A percentile compares a stretch with the other conserved stretches of the same genome.
Conservation (phyloP, 495 filamentous ascomycete species). For the Hypoxylon lienhwacheense region DNA sequence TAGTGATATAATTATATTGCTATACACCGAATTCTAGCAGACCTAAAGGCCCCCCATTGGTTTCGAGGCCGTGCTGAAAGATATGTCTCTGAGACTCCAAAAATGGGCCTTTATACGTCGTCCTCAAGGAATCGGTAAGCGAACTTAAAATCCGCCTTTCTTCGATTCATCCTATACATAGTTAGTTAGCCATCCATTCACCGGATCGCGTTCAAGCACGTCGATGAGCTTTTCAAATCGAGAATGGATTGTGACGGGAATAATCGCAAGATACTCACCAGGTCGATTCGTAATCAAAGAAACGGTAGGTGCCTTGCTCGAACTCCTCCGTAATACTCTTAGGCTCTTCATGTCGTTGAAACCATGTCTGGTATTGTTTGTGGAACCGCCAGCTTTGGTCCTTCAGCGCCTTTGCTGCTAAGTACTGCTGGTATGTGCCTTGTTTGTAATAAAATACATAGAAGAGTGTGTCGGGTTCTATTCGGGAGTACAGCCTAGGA, state of each 20-base stretch:
- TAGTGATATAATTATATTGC: slow-evolving; percentile 11
- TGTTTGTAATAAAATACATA: slow-evolving; percentile 99
- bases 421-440: slow-evolving; percentile 90
- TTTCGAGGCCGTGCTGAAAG: neutral
- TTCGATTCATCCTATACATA: slow-evolving; percentile 86
- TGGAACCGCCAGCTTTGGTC: slow-evolving; percentile 98
- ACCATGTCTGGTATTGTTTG: slow-evolving; percentile 99
- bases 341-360: slow-evolving; percentile 96
- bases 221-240: neutral
- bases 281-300: slow-evolving; percentile 99
- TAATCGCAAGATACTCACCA: slow-evolving; percentile 64
- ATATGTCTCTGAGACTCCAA: neutral
- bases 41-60: neutral
- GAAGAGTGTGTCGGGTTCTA: slow-evolving; percentile 96
- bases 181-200: slow-evolving; percentile 21
- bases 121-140: slow-evolving; percentile 96
- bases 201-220: neutral
- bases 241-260: neutral
- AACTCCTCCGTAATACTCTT: slow-evolving; percentile 98
- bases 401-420: slow-evolving; percentile 94
- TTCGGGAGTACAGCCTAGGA: slow-evolving; percentile 78
- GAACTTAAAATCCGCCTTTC: slow-evolving; percentile 98
- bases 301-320: slow-evolving; percentile 97
- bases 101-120: slow-evolving; percentile 76
- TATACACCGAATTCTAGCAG: slow-evolving; percentile 12